Base-by-base conservation (phyloP, 768 basidiomycete species). In the Serendipita sp. region DNA sequence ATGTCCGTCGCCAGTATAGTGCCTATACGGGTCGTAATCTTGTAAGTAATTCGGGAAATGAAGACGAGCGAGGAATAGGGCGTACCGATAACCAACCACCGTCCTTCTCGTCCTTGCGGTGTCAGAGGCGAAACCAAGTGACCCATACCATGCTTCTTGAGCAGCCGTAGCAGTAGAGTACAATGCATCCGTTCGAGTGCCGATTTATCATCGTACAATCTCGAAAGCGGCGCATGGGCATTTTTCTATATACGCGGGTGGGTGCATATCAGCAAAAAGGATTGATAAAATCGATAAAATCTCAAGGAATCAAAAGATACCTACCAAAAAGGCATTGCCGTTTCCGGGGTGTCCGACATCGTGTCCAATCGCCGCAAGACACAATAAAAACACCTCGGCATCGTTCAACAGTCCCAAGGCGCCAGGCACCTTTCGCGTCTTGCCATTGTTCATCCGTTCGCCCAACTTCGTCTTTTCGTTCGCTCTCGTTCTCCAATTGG, bases 281-380 rank as follows among this genome's bases (percentile, higher is more conserved):
- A 11, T 1, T 16, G 41, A 0, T 13, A 2, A 64, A 65, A 16
- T 15, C 54, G 28, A 58, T 24, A 24, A 24, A 24, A 24, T 24
- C 24, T 24, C 24, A 24, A 7, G 18, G 64, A 18, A 58, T 63
- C 34, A 60, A 54, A 34, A 30, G 65, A 8, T 58, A 80, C 83
- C 73, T 70, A 91, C 93, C 89, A 98, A 89, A 75, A 97, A 98
- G 13, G 83, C 76, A 72, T 98, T 98, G 30, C 86, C 88, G 65
- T 98, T 82, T 0, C 96, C 96, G 0, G 96, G 96, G 75, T 99
- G 96, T 0, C 92, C 95, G 16, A 92, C 93, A 73, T 99, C 96
- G 71, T 99, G 96, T 0, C 96, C 96, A 69, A 99, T 92, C 46
- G 94, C 94, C 1, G 91, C 92, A 64, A 99, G 78, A 70, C 87